Percentiles rank a stretch among this genome's conserved stretches.
Evolutionary conservation across 768 basidiomycete genomes (phyloP).

Genomic region (Xanthoconium purpureum): DNA sequence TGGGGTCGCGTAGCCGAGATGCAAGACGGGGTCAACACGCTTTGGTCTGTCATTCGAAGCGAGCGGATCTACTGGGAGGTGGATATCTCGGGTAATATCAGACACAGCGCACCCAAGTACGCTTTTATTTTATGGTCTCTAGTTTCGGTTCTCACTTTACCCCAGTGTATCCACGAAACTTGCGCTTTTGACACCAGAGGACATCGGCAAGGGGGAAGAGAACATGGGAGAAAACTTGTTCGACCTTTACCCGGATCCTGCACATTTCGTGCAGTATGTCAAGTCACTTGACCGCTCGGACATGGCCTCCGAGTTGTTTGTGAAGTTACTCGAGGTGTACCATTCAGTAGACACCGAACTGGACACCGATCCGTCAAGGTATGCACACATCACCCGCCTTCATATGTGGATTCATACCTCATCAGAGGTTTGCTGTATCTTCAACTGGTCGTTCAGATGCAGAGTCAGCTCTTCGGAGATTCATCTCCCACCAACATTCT

Average conservation of each 20-base stretch:
- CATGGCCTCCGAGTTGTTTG: slow-evolving; percentile 69
- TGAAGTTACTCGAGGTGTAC: slow-evolving; percentile 71
- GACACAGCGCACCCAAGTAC: slow-evolving; percentile 39
- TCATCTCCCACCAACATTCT: slow-evolving; percentile 56
- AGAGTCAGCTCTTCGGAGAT: slow-evolving; percentile 58
- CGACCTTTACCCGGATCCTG: slow-evolving; percentile 72
- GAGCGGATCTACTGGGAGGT: slow-evolving; percentile 54
- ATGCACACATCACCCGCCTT: not conserved
- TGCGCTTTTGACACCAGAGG: slow-evolving; percentile 52
- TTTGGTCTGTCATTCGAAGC: slow-evolving; percentile 59
- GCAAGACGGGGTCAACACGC: slow-evolving; percentile 47
- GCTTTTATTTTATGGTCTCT: slow-evolving; percentile 19
- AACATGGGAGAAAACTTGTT: slow-evolving; percentile 51
- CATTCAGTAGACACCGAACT: slow-evolving; percentile 29
- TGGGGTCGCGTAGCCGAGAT: slow-evolving; percentile 70
- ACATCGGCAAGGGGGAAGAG: slow-evolving; percentile 39
- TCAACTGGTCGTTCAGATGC: slow-evolving; percentile 81
- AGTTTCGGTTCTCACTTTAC: not conserved
- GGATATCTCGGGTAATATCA: slow-evolving; percentile 52
- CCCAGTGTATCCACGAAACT: slow-evolving; percentile 29
- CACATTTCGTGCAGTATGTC: slow-evolving; percentile 62
- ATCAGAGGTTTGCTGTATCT: slow-evolving; percentile 66
- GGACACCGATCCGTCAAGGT: slow-evolving; percentile 26
- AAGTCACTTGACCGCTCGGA: slow-evolving; percentile 65
- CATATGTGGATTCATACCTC: slow-evolving; percentile 2